Conservation (phyloP, 495 filamentous ascomycete species). For the Podospora australis region DNA sequence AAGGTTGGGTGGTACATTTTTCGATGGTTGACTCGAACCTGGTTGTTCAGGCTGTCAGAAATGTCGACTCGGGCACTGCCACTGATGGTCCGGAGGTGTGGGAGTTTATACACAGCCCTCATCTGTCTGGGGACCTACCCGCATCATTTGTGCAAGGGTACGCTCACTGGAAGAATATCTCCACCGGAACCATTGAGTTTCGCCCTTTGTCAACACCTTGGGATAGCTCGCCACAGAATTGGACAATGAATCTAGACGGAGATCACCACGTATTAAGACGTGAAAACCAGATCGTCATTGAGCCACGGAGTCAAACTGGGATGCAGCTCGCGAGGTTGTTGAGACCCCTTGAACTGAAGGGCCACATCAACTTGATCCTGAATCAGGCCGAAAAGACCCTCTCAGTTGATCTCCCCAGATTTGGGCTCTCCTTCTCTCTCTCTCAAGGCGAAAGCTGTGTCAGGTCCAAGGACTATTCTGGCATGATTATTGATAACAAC, state of each 20-base stretch:
- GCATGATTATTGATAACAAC: constrained; percentile 45
- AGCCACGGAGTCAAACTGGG: constrained; percentile 3
- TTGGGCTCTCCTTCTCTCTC: constrained; percentile 9
- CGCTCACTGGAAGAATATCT: constrained; percentile 45
- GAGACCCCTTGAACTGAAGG: background rate
- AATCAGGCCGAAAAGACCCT: background rate
- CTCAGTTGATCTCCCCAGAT: constrained; percentile 8
- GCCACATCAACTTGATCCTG: constrained; percentile 8
- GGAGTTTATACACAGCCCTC: constrained; percentile 42
- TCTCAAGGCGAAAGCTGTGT: constrained; percentile 4
- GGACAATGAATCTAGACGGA: constrained; percentile 2
- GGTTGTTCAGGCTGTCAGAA: constrained; percentile 15
- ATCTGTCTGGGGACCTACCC: constrained; percentile 43
- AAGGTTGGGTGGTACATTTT: constrained; percentile 20
- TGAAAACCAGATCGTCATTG: background rate
- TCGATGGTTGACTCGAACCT: constrained; percentile 5
- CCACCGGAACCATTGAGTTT: constrained; percentile 39
- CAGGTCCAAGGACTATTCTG: constrained; percentile 21
- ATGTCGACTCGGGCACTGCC: constrained; percentile 16
- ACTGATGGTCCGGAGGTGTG: constrained; percentile 8
- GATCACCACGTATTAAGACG: background rate
- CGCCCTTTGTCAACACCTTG: constrained; percentile 40
- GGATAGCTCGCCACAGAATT: constrained; percentile 17
- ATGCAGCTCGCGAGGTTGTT: background rate
- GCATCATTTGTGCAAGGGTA: constrained; percentile 38